phyloP scores from a whole-genome alignment of 371 early-diverging fungal genomes.

The Mortierella sp. region DNA sequence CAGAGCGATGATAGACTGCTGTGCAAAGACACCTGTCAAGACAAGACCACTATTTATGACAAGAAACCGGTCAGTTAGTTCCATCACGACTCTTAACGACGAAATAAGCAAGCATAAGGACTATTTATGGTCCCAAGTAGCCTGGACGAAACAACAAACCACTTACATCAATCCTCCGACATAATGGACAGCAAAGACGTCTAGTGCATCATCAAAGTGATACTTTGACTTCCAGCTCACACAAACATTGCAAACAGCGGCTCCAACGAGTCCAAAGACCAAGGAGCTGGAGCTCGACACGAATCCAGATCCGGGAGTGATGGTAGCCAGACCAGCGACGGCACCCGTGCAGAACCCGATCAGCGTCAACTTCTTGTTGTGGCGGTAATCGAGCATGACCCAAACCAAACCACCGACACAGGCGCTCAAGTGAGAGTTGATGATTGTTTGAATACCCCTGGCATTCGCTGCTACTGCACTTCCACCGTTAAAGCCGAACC shows the following conservation, averaged over 20 bases:
- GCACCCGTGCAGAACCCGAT: constrained; percentile 90
- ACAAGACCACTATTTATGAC: constrained; percentile 72
- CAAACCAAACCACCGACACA: constrained; percentile 78
- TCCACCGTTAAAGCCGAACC: constrained; percentile 73
- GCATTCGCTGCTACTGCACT: constrained; percentile 79
- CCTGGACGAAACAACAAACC: too few relatives aligned
- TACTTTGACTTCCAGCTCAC: constrained; percentile 80
- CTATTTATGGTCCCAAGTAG: too few relatives aligned
- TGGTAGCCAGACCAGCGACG: constrained; percentile 90
- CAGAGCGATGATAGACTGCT: constrained; percentile 74
- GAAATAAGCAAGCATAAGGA: too few relatives aligned
- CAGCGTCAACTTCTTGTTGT: constrained; percentile 72
- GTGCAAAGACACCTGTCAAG: constrained; percentile 92
- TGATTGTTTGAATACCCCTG: constrained; percentile 78
- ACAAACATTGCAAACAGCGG: constrained; percentile 80
- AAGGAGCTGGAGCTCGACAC: constrained; percentile 86
- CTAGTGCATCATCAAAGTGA: constrained; percentile 89
- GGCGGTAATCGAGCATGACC: constrained; percentile 78
- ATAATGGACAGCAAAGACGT: constrained; percentile 90
- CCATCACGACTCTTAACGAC: too few relatives aligned
- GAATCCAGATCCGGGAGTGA: constrained; percentile 93
- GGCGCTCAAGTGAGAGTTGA: constrained; percentile 80
- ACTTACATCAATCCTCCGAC: constrained; percentile 81
- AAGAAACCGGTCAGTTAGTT: constrained; percentile 36
- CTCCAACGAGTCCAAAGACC: constrained; percentile 81